phyloP scores from a whole-genome alignment of 306 rosid species.

The Bauhinia variegata region DNA sequence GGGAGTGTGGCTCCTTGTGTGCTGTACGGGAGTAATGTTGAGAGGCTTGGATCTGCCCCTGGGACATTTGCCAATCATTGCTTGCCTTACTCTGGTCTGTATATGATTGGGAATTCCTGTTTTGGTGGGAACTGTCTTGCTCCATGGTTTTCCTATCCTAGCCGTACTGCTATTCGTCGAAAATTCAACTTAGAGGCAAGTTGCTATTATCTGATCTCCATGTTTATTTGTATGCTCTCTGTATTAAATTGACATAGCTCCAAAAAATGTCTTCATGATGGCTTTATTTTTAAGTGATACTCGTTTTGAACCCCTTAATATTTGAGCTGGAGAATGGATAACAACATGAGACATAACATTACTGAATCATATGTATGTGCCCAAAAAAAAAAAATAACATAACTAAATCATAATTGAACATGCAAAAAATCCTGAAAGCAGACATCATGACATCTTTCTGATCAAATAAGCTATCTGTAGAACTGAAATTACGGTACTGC shows the following conservation, averaged over 20 bases:
- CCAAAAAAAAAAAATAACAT: too few species aligned
- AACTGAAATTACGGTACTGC: background rate
- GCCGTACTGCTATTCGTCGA: conserved; percentile 80
- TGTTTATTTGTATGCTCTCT: background rate
- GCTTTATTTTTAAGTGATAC: conserved; percentile 25
- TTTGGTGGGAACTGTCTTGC: conserved; percentile 86
- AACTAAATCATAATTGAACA: conserved; percentile 2
- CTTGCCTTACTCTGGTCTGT: conserved; percentile 72
- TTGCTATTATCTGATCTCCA: conserved; percentile 14
- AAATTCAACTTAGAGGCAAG: conserved; percentile 94
- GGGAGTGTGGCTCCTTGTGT: conserved; percentile 97
- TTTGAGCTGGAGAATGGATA: conserved; percentile 15
- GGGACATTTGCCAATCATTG: conserved; percentile 83
- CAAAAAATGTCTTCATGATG: background rate
- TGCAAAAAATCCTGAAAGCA: background rate
- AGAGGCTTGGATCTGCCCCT: conserved; percentile 71
- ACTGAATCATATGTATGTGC: background rate
- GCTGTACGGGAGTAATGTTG: conserved; percentile 87
- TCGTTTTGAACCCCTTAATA: background rate
- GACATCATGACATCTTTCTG: background rate
- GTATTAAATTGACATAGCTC: background rate
- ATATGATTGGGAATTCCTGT: conserved; percentile 67
- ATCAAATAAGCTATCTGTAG: background rate
- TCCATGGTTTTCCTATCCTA: conserved; percentile 76
- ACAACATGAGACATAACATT: background rate